Percentiles rank a stretch among this genome's conserved stretches.
Evolutionary conservation across 371 early-diverging fungal genomes (phyloP).

Genomic region (Paramicrosporidium saccamoebae): DNA sequence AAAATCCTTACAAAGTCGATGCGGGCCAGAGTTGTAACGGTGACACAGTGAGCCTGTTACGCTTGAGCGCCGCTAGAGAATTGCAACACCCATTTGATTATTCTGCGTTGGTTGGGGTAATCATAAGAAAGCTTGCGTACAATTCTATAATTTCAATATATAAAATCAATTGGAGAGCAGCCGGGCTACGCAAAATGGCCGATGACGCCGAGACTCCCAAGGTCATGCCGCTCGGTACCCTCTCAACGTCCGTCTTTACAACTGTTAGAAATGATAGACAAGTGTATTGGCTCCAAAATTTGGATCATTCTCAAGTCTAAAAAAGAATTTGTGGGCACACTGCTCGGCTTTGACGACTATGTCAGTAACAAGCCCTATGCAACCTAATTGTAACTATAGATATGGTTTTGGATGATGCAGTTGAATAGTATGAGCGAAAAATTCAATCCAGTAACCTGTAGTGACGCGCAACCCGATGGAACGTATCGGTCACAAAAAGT

Average conservation of each 20-base stretch:
- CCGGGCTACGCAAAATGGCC: too few species aligned
- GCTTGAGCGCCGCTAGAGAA: too few species aligned
- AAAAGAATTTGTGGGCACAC: constrained; percentile 72
- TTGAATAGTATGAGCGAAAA: constrained; percentile 36
- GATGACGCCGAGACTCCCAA: too few species aligned
- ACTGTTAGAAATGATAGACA: constrained; percentile 61
- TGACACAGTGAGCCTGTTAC: too few species aligned
- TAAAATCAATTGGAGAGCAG: too few species aligned
- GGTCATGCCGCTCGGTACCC: too few species aligned
- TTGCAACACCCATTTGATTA: too few species aligned
- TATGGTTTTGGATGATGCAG: constrained; percentile 84
- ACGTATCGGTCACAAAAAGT: background rate
- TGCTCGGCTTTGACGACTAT: constrained; percentile 89
- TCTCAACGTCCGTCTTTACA: background rate
- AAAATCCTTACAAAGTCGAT: too few species aligned
- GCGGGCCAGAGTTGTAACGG: too few species aligned
- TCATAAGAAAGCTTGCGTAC: too few species aligned
- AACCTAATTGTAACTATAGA: constrained; percentile 11
- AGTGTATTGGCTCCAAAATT: constrained; percentile 79
- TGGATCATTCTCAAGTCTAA: constrained; percentile 87
- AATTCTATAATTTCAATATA: too few species aligned
- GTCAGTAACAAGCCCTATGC: constrained; percentile 25
- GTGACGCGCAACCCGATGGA: background rate
- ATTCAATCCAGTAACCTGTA: background rate
- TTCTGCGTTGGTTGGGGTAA: too few species aligned